Base-by-base conservation (phyloP, 176 grass and related monocot genomes). In the Elymus sibiricus region DNA sequence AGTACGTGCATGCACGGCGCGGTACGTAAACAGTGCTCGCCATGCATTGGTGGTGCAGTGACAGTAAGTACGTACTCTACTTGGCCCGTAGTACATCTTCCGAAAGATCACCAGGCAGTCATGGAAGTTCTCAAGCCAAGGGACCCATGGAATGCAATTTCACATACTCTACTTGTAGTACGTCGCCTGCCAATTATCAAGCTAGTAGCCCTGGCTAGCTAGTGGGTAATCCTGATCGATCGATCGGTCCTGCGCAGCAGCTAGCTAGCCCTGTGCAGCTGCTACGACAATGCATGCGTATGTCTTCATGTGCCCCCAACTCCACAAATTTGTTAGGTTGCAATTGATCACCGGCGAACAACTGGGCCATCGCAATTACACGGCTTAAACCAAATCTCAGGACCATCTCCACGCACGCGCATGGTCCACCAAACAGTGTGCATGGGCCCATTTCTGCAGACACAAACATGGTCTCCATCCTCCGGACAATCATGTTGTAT, bases 381-480 rank as follows among this genome's bases (percentile, higher is more conserved):
- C 74, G 32, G 24, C 53, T 24, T 38, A 66, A 84, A 64, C 56
- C 75, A 70, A 70, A 88, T 80, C 76, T 44, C 31, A 77, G 89
- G 89, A 88, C 86, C 77, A 90, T 90, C 44, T 11, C 19, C 39
- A 31, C 49, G 74, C 26, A 49, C 71, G 31, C 13, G 25, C 60
- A 49, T 62, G 79, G 73, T 9, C 89, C 89, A 84, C 49, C 38
- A 77, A 80, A 80, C 61, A 15, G 59, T 39, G 28, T 70, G 84
- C 15, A 16, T 71, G 77, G 89, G 86, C 81, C 86, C 85, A 88
- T 76, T 88, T 91, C 86, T 88, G n/a, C 81, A 62, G 63, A n/a
- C 63, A 40, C 47, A 79, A 70, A 16, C 64, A 76, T 80, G 81
- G 64, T 87, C 51, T 84, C 59, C 56, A 74, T 43, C 79, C 64